Base-by-base conservation (phyloP, 352 stramenopile genomes). In the Globisporangium abappressorium region DNA sequence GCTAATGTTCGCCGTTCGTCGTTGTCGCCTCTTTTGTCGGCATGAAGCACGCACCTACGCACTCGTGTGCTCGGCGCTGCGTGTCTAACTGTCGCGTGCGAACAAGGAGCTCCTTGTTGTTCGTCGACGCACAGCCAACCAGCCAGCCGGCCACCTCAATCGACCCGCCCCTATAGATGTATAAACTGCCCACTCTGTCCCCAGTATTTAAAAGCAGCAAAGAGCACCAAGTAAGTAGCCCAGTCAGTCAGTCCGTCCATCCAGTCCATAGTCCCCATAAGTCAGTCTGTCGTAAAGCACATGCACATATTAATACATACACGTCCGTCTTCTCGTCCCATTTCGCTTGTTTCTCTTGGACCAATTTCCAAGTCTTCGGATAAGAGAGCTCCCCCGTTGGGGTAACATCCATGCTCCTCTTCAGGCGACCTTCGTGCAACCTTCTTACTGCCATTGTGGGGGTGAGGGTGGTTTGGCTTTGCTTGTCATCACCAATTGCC, bases 161-260 rank as follows among this genome's bases (percentile, higher is more conserved):
- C 41, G 5, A 11, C 7, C 43, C 43, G 15, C 15, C 26, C 53
- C 53, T 51, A 38, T 60, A 59, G 63, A 68, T 68, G 56, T 53
- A 43, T 30, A 20, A 24, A 68, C 11, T 36, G 26, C 63, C 22
- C 63, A 30, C n/a, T 60, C 24, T 51, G 51, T 61, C 54, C 36
- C 38, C 30, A 56, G 64, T 69, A 69, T 69, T 69, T 69, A 69
- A 69, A 57, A 56, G 46, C 56, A 65, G 53, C 63, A 68, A 30
- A 18, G 22, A 47, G 18, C 30, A 30, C 18, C 56, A 12, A 43
- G 18, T 30, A 28, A 41, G 18, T 56, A 28, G 49, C 20, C 11
- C n/a, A 62, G 33, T 33, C 30, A 47, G n/a, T n/a, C 53, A 38
- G 53, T 58, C 53, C 18, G 12, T 33, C 51, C 49, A 30, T 18